Evolutionary conservation across 1,284 basidiomycete species (phyloP).

Genomic region (Ceratobasidium theobromae): DNA sequence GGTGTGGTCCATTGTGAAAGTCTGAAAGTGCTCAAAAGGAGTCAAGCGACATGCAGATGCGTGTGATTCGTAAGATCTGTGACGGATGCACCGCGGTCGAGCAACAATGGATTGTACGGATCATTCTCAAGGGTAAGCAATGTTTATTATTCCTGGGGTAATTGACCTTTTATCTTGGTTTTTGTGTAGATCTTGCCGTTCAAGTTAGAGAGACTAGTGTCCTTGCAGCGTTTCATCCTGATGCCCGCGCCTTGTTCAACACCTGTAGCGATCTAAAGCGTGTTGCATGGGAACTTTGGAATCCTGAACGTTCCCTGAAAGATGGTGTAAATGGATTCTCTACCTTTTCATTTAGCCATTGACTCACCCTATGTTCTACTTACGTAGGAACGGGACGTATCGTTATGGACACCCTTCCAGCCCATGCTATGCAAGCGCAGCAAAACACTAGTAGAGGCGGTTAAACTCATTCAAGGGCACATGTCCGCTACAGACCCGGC

Average conservation of each 20-base stretch:
- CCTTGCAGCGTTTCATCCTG: slow-evolving; percentile 84
- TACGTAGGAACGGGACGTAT: slow-evolving; percentile 72
- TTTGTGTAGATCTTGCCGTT: slow-evolving; percentile 66
- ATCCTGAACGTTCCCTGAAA: slow-evolving; percentile 62
- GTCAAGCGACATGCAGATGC: slow-evolving; percentile 70
- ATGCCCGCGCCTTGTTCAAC: slow-evolving; percentile 88
- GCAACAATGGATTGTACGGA: slow-evolving; percentile 88
- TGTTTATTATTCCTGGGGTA: not conserved
- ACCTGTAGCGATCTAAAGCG: slow-evolving; percentile 93
- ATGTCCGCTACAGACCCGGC: slow-evolving; percentile 37
- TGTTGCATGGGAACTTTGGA: slow-evolving; percentile 79
- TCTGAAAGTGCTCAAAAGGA: not conserved
- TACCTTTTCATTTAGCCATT: not conserved
- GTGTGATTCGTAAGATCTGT: slow-evolving; percentile 73
- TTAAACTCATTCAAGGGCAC: slow-evolving; percentile 74
- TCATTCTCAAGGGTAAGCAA: slow-evolving; percentile 81
- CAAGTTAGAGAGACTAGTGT: slow-evolving; percentile 87
- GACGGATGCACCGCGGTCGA: slow-evolving; percentile 77
- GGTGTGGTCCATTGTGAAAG: not conserved
- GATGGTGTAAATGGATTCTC: slow-evolving; percentile 36
- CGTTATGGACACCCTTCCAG: slow-evolving; percentile 80
- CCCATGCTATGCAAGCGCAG: slow-evolving; percentile 92
- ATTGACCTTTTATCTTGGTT: not conserved
- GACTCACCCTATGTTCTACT: not conserved
- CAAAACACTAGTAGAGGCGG: slow-evolving; percentile 73